A percentile compares a stretch with the other conserved stretches of the same genome.
These are phyloP conservation scores for Kwoniella dejecticola DNA, from an alignment of 768 basidiomycete genomes.

Conservation along the genomic window DNA sequence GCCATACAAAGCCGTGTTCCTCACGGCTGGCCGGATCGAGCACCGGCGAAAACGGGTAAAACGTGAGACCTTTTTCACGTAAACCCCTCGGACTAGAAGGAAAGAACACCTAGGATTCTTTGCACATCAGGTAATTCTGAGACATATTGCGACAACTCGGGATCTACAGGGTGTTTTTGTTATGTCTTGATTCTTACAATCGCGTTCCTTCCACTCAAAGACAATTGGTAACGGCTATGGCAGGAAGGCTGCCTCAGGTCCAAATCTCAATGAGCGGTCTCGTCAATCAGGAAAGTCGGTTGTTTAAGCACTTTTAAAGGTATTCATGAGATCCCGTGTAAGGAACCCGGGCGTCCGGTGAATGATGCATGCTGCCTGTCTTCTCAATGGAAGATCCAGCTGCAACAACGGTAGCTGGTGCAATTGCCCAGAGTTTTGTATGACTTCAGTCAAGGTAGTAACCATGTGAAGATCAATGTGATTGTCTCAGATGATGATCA, in stretches of 20 bases:
- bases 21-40: background rate
- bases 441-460: background rate
- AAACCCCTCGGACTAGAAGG: background rate
- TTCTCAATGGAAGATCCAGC: background rate
- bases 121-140: constrained; percentile 3
- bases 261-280: background rate
- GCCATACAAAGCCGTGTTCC: background rate
- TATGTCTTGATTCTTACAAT: no score
- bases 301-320: background rate
- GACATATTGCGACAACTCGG: constrained; percentile 11
- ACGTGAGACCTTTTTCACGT: no score
- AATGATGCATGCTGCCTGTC: background rate
- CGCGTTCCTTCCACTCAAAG: no score
- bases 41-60: no score
- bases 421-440: no score
- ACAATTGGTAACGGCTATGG: background rate
- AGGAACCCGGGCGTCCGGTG: constrained; percentile 12
- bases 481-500: background rate
- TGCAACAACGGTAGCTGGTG: no score
- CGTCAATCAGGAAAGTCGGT: background rate
- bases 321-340: constrained; percentile 1
- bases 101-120: background rate
- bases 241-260: background rate
- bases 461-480: constrained; percentile 4
- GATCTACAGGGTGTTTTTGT: constrained; percentile 15